These are phyloP conservation scores for Neostapfia colusana DNA, from an alignment of 176 grass and related monocot genomes.

Conservation along the genomic window DNA sequence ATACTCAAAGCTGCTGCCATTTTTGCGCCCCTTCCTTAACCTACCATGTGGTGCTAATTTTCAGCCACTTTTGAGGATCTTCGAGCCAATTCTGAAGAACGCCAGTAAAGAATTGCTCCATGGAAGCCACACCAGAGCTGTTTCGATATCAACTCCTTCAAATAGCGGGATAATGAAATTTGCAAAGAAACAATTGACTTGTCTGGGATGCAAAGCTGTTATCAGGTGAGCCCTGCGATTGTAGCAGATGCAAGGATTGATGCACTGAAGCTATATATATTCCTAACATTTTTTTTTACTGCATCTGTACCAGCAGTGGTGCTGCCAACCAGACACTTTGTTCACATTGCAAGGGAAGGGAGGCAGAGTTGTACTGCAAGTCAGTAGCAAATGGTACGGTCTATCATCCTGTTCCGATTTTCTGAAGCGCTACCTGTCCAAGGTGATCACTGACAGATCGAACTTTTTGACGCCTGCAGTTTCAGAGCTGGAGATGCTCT, in stretches of 20 bases:
- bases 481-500: conserved; percentile 82
- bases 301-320: conserved; percentile 49
- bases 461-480: conserved; percentile 37
- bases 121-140: conserved; percentile 94
- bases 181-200: conserved; percentile 90
- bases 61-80: conserved; percentile 93
- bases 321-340: conserved; percentile 73
- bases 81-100: conserved; percentile 96
- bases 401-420: neutral
- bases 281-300: conserved; percentile 17
- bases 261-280: neutral
- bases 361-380: conserved; percentile 96
- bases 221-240: conserved; percentile 58
- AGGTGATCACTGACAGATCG: conserved; percentile 3
- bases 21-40: neutral
- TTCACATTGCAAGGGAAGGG: conserved; percentile 95
- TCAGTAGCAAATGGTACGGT: conserved; percentile 80
- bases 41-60: conserved; percentile 11
- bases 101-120: conserved; percentile 95
- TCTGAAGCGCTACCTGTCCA: neutral
- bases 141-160: conserved; percentile 96
- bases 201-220: conserved; percentile 95
- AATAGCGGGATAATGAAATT: conserved; percentile 99
- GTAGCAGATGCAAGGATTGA: neutral
- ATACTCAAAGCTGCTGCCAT: neutral